Evolutionary conservation across 192 early-diverging fungal genomes (phyloP).

Genomic region (Mycoemilia scoparia): DNA sequence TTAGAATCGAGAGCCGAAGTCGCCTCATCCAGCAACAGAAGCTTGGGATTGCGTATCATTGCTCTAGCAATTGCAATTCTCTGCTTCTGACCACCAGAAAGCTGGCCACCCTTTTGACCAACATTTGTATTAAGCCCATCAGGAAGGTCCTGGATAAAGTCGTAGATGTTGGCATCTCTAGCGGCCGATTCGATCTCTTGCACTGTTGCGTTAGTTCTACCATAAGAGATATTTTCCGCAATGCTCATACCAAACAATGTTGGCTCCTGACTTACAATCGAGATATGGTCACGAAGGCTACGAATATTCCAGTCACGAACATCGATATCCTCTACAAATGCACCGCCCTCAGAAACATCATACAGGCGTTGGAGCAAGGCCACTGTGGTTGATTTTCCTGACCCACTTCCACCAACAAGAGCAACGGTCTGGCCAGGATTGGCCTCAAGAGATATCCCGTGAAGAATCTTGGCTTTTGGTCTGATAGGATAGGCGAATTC

Average conservation of each 20-base stretch:
- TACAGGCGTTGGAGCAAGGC: constrained; percentile 59
- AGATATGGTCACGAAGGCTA: constrained; percentile 52
- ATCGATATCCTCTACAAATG: constrained; percentile 35
- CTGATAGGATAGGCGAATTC: constrained; percentile 49
- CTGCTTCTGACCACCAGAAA: constrained; percentile 89
- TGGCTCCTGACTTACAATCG: constrained; percentile 82
- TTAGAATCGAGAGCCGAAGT: constrained; percentile 55
- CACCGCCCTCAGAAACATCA: constrained; percentile 39
- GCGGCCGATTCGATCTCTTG: constrained; percentile 41
- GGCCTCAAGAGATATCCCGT: constrained; percentile 33
- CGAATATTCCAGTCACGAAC: constrained; percentile 43
- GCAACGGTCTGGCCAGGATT: constrained; percentile 56
- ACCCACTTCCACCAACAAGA: constrained; percentile 66
- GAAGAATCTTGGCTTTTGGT: constrained; percentile 39
- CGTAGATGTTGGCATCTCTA: constrained; percentile 43
- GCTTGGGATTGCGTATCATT: constrained; percentile 64
- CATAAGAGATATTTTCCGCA: constrained; percentile 73
- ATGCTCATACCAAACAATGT: constrained; percentile 73
- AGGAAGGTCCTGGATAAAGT: constrained; percentile 70
- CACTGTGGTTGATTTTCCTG: constrained; percentile 59
- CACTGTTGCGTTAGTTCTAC: constrained; percentile 34
- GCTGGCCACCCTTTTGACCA: constrained; percentile 55
- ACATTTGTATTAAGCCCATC: constrained; percentile 66
- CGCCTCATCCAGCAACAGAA: constrained; percentile 73
- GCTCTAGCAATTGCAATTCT: constrained; percentile 81